phyloP scores from a whole-genome alignment of 1,284 basidiomycete genomes.

The Cutaneotrichosporon daszewskae region DNA sequence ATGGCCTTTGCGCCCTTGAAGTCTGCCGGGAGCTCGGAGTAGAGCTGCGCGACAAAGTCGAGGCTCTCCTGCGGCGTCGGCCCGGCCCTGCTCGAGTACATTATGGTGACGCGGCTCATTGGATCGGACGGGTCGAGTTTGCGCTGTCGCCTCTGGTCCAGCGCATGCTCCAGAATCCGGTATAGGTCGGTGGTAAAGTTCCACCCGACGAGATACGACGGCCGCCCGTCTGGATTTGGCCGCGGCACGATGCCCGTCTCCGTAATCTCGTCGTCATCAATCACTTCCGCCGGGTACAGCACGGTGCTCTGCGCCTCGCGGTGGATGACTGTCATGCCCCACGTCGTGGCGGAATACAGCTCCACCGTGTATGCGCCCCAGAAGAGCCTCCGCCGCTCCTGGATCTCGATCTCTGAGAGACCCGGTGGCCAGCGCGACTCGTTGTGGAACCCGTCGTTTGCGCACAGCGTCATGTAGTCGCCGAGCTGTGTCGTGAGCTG shows the following conservation, averaged over 20 bases:
- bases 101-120: conserved; percentile 19
- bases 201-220: conserved; percentile 39
- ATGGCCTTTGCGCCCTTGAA: conserved; percentile 34
- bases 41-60: conserved; percentile 28
- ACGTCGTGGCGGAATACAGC: conserved; percentile 40
- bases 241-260: conserved; percentile 17
- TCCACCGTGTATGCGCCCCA: conserved; percentile 43
- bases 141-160: conserved; percentile 27
- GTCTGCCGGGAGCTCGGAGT: conserved; percentile 30
- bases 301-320: conserved; percentile 41
- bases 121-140: conserved; percentile 4
- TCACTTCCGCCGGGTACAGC: conserved; percentile 40
- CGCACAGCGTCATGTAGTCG: conserved; percentile 36
- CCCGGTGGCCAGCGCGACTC: conserved; percentile 37
- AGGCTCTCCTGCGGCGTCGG: conserved; percentile 28
- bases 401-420: conserved; percentile 30
- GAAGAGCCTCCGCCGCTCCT: conserved; percentile 41
- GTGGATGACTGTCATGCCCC: conserved; percentile 36
- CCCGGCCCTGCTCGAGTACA: conserved; percentile 21
- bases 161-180: conserved; percentile 41
- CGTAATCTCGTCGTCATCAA: conserved; percentile 34
- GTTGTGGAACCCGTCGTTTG: conserved; percentile 37
- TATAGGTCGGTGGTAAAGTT: conserved; percentile 44
- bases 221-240: conserved; percentile 3
- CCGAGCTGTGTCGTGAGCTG: conserved; percentile 31